Conservation (phyloP, 345 rosid genomes). For the Populus deltoides region DNA sequence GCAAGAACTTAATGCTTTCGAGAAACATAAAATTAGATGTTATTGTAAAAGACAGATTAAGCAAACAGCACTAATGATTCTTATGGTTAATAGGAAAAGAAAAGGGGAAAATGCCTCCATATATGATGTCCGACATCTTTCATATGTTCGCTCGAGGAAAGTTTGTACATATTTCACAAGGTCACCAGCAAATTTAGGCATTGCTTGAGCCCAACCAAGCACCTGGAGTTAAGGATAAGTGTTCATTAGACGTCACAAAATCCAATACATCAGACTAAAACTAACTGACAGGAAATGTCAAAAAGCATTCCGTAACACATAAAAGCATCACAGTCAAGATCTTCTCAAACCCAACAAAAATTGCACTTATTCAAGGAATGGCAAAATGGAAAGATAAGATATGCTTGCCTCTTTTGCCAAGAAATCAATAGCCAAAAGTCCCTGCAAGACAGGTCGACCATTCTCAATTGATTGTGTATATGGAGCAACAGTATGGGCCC, state of each 20-base stretch:
- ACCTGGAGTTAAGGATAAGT: constrained; percentile 47
- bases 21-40: not conserved
- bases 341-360: not conserved
- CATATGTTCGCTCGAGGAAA: constrained; percentile 94
- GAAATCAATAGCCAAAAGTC: constrained; percentile 92
- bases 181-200: constrained; percentile 96
- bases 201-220: constrained; percentile 99
- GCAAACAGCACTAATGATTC: not conserved
- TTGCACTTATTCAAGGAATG: not conserved
- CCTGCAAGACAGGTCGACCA: constrained; percentile 96
- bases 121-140: constrained; percentile 95
- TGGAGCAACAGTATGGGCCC: constrained; percentile 57
- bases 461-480: constrained; percentile 77
- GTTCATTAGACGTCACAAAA: not conserved
- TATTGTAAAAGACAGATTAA: not conserved
- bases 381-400: constrained; percentile 3
- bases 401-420: constrained; percentile 86
- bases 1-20: not conserved
- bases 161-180: constrained; percentile 92
- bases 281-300: not conserved
- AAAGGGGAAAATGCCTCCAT: constrained; percentile 59
- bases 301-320: not conserved
- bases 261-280: not conserved
- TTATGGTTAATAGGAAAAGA: constrained; percentile 1
- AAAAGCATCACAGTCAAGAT: not conserved